Percentiles rank a stretch among this genome's conserved stretches.
These are phyloP conservation scores for Solanum ossicruentum DNA, from an alignment of 257 asterid species.

Conservation along the genomic window DNA sequence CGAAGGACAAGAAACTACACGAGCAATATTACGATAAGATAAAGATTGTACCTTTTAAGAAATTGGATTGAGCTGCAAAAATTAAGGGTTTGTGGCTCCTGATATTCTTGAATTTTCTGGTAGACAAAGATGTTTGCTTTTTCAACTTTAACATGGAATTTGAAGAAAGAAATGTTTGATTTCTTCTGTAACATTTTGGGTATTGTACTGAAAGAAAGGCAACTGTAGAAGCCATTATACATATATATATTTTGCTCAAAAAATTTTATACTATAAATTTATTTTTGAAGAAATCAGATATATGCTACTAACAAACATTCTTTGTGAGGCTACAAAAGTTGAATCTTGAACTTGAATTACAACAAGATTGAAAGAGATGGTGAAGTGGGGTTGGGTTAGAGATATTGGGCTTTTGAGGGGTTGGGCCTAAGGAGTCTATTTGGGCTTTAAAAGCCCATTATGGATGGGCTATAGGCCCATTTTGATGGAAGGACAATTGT, in stretches of 20 bases:
- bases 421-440: neutral
- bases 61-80: conserved; percentile 45
- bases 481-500: neutral
- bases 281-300: neutral
- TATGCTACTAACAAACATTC: neutral
- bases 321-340: neutral
- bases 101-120: conserved; percentile 11
- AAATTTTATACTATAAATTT: neutral
- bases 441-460: neutral
- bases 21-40: too few species aligned
- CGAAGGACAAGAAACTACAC: too few species aligned
- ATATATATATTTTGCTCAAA: neutral
- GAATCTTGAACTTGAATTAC: neutral
- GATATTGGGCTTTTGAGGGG: neutral
- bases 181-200: neutral
- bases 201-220: neutral
- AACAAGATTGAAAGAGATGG: neutral
- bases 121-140: conserved; percentile 17
- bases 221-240: neutral
- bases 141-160: conserved; percentile 16
- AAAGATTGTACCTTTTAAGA: conserved; percentile 37
- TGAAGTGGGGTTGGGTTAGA: neutral
- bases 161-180: conserved; percentile 4
- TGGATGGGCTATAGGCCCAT: neutral
- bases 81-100: conserved; percentile 19